phyloP scores from a whole-genome alignment of 164 flowering plant species.

The Pachysandra terminalis region DNA sequence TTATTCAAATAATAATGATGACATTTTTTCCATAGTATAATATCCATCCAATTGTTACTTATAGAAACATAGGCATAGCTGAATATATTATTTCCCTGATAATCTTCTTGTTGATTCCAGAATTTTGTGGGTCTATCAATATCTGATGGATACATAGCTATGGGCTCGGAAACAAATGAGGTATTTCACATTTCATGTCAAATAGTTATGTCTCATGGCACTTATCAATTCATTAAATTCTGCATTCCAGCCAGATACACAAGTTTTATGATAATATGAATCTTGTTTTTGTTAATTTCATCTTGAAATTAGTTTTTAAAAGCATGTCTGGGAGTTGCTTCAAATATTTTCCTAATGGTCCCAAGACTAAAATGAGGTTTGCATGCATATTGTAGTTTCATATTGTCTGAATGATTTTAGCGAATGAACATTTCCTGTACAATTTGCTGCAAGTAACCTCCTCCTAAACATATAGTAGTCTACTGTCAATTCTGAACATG shows the following conservation, averaged over 20 bases:
- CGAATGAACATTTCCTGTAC: no score
- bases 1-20: not conserved
- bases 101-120: constrained; percentile 43
- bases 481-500: no score
- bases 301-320: not conserved
- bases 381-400: no score
- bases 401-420: no score
- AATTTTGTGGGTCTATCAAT: constrained; percentile 96
- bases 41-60: not conserved
- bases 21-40: not conserved
- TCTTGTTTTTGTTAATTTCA: no score
- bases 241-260: no score
- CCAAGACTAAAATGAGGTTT: no score
- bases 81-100: constrained; percentile 11
- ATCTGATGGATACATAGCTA: constrained; percentile 87
- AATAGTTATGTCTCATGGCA: not conserved
- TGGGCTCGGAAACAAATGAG: constrained; percentile 99
- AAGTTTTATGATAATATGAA: no score
- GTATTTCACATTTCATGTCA: constrained; percentile 30
- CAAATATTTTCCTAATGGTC: not conserved
- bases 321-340: not conserved
- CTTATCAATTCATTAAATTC: not conserved
- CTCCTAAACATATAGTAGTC: no score
- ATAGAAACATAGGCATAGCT: not conserved
- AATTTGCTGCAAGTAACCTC: no score